Evolutionary conservation across 2,329 filamentous ascomycete genomes (phyloP), one percentile per base, ranked within the genome.

Genomic region (Beauveria brongniartii): DNA sequence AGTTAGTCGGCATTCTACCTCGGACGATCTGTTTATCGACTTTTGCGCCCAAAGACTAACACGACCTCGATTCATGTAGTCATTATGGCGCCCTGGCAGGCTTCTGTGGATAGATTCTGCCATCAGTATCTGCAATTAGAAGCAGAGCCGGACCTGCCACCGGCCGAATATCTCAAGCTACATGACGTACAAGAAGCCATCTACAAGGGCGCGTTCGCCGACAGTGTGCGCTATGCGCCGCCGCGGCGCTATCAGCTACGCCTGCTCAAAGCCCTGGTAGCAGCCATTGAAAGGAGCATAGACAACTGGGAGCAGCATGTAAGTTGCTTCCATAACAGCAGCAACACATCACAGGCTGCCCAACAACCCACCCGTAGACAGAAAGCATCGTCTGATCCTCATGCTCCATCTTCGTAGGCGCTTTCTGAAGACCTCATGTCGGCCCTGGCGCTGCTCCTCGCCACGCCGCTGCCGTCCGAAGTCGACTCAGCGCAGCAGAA

Each of bases 241-340:
- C 89, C 89, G 20, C 76, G 79, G 22, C 77, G 86, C 56, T 96
- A 96, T 70, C 85, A 86, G 65, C 73, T 88, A 18, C 82, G 85
- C 62, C 82, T 91, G 1, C 74, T 97, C 56, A 96, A 96, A 71
- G 77, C 84, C 64, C 78, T 97, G 40, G 76, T 91, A 14, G 74
- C 79, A 8, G 82, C 79, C 61, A 86, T 96, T 57, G 91, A 96
- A 72, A 76, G 80, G 34, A 83, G 88, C 40, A 91, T 96, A 53
- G 80, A 84, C 61, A 86, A 96, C 72, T 92, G 91, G 73, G 90
- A 96, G 67, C 81, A 90, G 80, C 85, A 96, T 87, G 92, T 96
- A 88, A 78, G 89, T 78, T 22, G 52, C 18, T 44, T 7, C 28
- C 12, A 22, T n/a, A 22, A 30, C 5, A 34, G 40, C n/a, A 12